phyloP scores from a whole-genome alignment of 352 stramenopile genomes.

The Pythium coloratum region DNA sequence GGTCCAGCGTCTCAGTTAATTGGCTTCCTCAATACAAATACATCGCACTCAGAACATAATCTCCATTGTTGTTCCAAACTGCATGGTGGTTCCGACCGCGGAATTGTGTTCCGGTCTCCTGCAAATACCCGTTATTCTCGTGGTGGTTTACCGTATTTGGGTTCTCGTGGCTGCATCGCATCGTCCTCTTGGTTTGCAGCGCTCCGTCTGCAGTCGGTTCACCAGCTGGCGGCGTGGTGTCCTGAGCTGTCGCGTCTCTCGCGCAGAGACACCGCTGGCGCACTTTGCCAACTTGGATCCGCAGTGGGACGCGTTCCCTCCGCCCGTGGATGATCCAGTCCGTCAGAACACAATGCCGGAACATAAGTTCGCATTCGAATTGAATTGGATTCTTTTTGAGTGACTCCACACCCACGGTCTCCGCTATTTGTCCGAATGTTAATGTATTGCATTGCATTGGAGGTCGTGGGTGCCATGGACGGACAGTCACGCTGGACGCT shows the following conservation, averaged over 20 bases:
- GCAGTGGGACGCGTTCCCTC: not conserved
- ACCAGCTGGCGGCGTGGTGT: not conserved
- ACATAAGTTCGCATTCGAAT: too few species aligned
- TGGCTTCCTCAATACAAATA: not conserved
- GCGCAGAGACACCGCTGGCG: not conserved
- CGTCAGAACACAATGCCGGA: not conserved
- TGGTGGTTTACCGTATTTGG: not conserved
- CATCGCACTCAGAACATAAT: too few species aligned
- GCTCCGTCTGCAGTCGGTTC: constrained; percentile 1
- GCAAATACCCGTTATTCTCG: not conserved
- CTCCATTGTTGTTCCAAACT: too few species aligned
- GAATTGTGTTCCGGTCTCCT: too few species aligned
- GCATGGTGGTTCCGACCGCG: too few species aligned
- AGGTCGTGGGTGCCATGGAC: too few species aligned
- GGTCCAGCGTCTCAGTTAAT: constrained; percentile 5
- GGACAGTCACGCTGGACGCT: not conserved
- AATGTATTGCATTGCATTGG: not conserved
- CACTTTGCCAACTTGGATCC: not conserved
- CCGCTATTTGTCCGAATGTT: not conserved
- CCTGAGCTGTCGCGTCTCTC: not conserved
- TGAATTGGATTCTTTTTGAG: too few species aligned
- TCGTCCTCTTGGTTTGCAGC: not conserved
- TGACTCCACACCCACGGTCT: not conserved
- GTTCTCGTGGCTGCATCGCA: too few species aligned
- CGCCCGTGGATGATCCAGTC: not conserved